Percentiles rank a stretch among this genome's conserved stretches.
Conservation (phyloP, 768 basidiomycete genomes). For the Trichaptum fuscoviolaceum region DNA sequence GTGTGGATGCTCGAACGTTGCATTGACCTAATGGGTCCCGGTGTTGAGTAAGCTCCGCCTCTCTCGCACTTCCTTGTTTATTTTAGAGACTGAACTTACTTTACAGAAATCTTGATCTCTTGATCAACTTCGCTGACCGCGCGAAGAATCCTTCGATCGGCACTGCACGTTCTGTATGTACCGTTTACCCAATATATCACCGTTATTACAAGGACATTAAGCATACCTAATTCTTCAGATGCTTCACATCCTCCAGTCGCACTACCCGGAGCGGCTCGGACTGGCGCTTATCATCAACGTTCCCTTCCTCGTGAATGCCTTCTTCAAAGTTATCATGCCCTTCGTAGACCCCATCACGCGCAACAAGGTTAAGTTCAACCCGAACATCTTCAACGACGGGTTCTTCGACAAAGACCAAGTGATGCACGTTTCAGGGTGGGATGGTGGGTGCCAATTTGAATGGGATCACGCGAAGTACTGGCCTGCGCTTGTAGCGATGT, state of each 20-base stretch:
- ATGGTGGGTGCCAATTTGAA: conserved; percentile 58
- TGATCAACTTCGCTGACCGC: conserved; percentile 75
- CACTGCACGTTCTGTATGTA: conserved; percentile 31
- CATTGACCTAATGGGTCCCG: conserved; percentile 73
- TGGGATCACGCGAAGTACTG: conserved; percentile 77
- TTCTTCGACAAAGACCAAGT: conserved; percentile 69
- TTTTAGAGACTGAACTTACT: conserved; percentile 2
- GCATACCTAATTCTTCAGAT: conserved; percentile 29
- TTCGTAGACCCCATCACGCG: conserved; percentile 83
- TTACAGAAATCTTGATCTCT: conserved; percentile 55
- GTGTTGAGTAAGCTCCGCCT: conserved; percentile 60
- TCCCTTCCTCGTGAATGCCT: conserved; percentile 70
- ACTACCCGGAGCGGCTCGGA: conserved; percentile 86
- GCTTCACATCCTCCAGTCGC: conserved; percentile 66
- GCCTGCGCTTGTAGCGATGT: conserved; percentile 53
- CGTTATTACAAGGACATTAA: conserved; percentile 1
- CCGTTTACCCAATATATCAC: background rate
- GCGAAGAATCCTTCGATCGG: conserved; percentile 49
- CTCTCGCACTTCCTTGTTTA: background rate
- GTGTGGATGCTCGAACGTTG: conserved; percentile 77
- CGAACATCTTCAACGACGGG: conserved; percentile 42
- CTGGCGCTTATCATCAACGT: conserved; percentile 68
- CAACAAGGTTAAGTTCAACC: conserved; percentile 72
- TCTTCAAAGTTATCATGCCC: conserved; percentile 73
- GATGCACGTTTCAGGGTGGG: conserved; percentile 59